These are phyloP conservation scores for Adansonia grandidieri DNA, from an alignment of 441 rosid genomes.

Conservation along the genomic window DNA sequence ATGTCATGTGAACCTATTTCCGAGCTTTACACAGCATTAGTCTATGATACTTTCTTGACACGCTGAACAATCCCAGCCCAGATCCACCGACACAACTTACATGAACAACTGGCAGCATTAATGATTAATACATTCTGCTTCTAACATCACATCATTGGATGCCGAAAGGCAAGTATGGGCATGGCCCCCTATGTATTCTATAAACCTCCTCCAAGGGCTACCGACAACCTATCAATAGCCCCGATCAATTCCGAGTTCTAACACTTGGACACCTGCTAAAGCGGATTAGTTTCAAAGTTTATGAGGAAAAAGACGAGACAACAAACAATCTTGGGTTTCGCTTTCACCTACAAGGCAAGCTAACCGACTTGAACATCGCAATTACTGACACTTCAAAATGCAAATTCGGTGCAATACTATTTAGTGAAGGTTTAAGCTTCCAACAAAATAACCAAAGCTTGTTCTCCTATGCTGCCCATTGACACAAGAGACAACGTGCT, in stretches of 20 bases:
- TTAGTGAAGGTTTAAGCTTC: not conserved
- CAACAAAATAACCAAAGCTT: not conserved
- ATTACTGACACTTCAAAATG: not conserved
- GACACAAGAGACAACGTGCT: not conserved
- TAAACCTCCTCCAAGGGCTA: not conserved
- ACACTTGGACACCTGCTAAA: not conserved
- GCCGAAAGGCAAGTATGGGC: not conserved
- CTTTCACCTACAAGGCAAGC: not conserved
- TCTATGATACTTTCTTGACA: not conserved
- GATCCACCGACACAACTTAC: not conserved
- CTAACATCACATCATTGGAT: not conserved
- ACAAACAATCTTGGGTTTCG: not conserved
- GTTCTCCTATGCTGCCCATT: not conserved
- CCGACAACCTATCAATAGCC: not conserved
- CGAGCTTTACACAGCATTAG: no score
- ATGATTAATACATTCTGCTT: not conserved
- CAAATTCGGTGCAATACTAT: not conserved
- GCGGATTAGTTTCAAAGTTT: not conserved
- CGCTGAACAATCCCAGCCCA: not conserved
- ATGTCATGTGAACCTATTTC: no score
- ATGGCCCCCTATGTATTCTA: not conserved
- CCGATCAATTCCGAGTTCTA: no score
- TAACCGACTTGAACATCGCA: not conserved
- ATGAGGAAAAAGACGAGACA: not conserved
- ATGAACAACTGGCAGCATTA: not conserved